phyloP scores from a whole-genome alignment of 1,139 yeast genomes.

The Magnusiomyces ingens region DNA sequence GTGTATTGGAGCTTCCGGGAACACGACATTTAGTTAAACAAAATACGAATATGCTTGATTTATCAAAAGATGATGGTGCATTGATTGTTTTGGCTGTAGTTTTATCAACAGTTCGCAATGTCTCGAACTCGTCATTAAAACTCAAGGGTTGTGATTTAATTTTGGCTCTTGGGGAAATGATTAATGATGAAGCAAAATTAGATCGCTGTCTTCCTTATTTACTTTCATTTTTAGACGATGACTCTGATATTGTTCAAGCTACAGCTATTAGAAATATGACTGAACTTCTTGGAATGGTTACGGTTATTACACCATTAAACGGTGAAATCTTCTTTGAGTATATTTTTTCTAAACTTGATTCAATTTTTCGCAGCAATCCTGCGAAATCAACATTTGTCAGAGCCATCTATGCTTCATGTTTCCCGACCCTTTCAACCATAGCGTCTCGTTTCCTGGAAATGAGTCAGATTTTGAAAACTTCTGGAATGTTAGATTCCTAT shows the following conservation, averaged over 20 bases:
- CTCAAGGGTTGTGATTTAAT: constrained; percentile 71
- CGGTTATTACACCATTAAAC: constrained; percentile 68
- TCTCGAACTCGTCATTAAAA: constrained; percentile 56
- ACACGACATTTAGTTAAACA: constrained; percentile 28
- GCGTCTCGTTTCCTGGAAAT: constrained; percentile 62
- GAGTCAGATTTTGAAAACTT: constrained; percentile 49
- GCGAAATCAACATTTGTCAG: constrained; percentile 45
- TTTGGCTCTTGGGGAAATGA: constrained; percentile 65
- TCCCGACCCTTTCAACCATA: constrained; percentile 61
- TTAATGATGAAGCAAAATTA: constrained; percentile 75
- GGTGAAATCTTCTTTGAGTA: constrained; percentile 74
- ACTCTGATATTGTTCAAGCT: constrained; percentile 50
- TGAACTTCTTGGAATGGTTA: constrained; percentile 58
- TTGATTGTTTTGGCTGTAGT: constrained; percentile 58
- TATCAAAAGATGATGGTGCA: constrained; percentile 43
- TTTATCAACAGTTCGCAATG: constrained; percentile 58
- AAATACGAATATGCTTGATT: constrained; percentile 24
- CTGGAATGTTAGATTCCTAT: constrained; percentile 33
- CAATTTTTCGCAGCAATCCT: constrained; percentile 34
- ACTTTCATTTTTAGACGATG: constrained; percentile 49
- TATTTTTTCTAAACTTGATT: constrained; percentile 61
- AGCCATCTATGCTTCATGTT: constrained; percentile 61
- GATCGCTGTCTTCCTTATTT: constrained; percentile 83
- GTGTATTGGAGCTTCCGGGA: constrained; percentile 48
- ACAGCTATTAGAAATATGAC: constrained; percentile 35